Base-by-base conservation (phyloP, 495 filamentous ascomycete genomes). In the Hypoxylon lienhwacheense region DNA sequence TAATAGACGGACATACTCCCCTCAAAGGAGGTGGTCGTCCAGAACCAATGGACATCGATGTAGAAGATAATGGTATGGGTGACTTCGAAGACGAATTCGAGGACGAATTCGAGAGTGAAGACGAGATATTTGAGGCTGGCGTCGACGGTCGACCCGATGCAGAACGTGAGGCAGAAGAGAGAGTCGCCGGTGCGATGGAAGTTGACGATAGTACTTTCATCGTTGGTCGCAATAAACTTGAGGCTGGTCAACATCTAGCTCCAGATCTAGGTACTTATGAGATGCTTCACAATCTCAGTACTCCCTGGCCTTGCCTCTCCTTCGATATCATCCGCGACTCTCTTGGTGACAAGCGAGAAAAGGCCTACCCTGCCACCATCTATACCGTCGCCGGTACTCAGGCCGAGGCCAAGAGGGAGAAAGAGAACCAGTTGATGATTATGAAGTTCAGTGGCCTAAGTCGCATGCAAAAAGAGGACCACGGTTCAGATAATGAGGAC, bases 51-150 rank as follows among this genome's bases (percentile, higher is more conserved):
- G 77, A 75, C 31, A 53, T 78, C 4, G 75, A 74, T 53, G 83
- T 45, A 21, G 41, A 90, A 47, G 65, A 70, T 45, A 71, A 75
- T 58, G 88, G 91, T 43, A 86, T 85, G 73, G 88, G 88, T 65
- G 89, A 93, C 53, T 96, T 96, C 55, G 92, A 96, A 69, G 92
- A 97, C 71, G 89, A 96, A 59, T 97, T 86, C 55, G 92, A 95
- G 70, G 92, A 97, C 62, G 92, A 97, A 64, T 97, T 89, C 64
- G 91, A 96, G 76, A 95, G 90, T 63, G 92, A 96, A 59, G 91
- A 96, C 66, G 92, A 97, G 73, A 87, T 97, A 36, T 70, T 97
- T 42, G 93, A 97, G 73, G 91, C 92, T 20, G 93, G 91, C 43
- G 89, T 95, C 11, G 91, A 98, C 58, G 93, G 91, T 12, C 77